Evolutionary conservation across 163 green algal genomes (phyloP), one percentile per base, ranked within the genome.

Genomic region (Smithsoniella earleae): DNA sequence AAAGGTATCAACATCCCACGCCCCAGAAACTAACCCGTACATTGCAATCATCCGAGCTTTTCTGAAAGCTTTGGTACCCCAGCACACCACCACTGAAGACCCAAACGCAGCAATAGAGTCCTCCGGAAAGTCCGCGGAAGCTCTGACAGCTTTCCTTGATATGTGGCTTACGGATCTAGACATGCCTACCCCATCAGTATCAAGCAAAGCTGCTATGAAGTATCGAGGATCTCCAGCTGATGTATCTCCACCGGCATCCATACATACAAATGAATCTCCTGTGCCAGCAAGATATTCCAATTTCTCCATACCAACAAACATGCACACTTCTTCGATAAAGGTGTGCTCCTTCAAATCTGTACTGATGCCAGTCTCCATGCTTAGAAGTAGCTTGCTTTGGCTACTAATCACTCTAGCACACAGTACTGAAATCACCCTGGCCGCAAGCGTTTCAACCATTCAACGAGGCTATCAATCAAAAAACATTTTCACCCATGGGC

Each of bases 111-210:
- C 58, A 13, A 37, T 13, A 69, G 27, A 30, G 3, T 3, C 31
- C 25, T 5, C n/a, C 18, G 25, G 10, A 25, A 30, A n/a, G 25
- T 34, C 58, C 3, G 58, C 58, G 27, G 30, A 69, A 33, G 31
- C 43, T 16, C 20, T 69, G 58, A 69, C n/a, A 22, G 58, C 58
- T 6, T 43, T 69, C 58, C 16, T 69, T 10, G 58, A 69, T 31
- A 69, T 38, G 25, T 69, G 58, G 58, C 58, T 69, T 5, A 69
- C 58, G 18, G 58, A 69, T 40, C 18, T 69, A 18, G 58, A 69
- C 25, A 69, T 69, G 58, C 58, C 25, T 4, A 69, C n/a, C 4
- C 58, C 58, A 40, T 38, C 58, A 36, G 20, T 5, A 10, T 38
- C 3, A 10, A 43, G n/a, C 16, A 69, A 16, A n/a, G 58, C 58